Base-by-base conservation (phyloP, 139 green algal species). In the Tetraselmis chui region DNA sequence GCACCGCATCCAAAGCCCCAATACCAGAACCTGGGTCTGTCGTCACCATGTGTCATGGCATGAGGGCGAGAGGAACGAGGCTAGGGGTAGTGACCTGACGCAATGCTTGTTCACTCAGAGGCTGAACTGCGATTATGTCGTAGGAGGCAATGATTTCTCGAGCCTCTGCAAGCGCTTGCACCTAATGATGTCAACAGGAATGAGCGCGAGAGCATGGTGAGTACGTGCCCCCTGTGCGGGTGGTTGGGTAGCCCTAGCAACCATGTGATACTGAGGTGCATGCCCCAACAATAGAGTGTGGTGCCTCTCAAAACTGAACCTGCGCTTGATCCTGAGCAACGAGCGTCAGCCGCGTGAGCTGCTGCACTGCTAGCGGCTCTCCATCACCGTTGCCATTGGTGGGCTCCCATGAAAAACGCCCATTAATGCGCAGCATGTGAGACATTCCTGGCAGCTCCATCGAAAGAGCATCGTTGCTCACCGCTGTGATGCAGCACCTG, bases 41-140 rank as follows among this genome's bases (percentile, higher is more conserved):
- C n/a, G n/a, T n/a, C n/a, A n/a, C n/a, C n/a, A n/a, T n/a, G n/a
- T n/a, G n/a, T n/a, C n/a, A n/a, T n/a, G n/a, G n/a, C n/a, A n/a
- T n/a, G n/a, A n/a, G n/a, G n/a, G n/a, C n/a, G n/a, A n/a, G n/a
- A n/a, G n/a, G n/a, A n/a, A n/a, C n/a, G n/a, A n/a, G n/a, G 28
- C 11, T 32, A 26, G 29, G 24, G n/a, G 1, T 59, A 2, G 23
- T n/a, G 32, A 87, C 88, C 88, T 89, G 86, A 32, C 87, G 83
- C 76, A 92, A n/a, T 0, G 87, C 79, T 1, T 85, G 80, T 77
- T 94, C 90, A 23, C 32, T 91, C 59, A 78, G 74, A 0, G 90
- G 89, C 80, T 88, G 79, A 29, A 94, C 88, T 11, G 91, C 90
- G 25, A 94, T 67, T 5, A 94, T 76, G 84, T 93, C 88, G 82